Evolutionary conservation across 2,329 filamentous ascomycete genomes (phyloP), one percentile per base, ranked within the genome.

Genomic region (Paraconiothyrium brasiliense): DNA sequence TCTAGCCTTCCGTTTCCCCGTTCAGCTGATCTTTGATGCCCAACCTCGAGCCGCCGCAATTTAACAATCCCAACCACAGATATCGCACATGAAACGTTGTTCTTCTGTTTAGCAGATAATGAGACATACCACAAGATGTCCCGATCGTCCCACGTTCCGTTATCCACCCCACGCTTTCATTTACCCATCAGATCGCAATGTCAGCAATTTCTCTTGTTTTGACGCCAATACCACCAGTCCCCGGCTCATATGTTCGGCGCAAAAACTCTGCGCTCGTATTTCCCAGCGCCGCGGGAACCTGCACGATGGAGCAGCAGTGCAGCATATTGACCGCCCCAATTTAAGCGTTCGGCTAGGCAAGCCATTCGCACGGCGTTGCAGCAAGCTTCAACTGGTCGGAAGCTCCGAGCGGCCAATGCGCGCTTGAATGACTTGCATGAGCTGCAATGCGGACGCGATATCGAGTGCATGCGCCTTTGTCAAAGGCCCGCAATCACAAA

Each of bases 31-130:
- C n/a, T 24, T 62, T 65, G 62, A 62, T 67, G 60, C 61, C 64
- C 67, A 66, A 69, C 48, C 43, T 24, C 50, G 47, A 67, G 47
- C 50, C 58, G 48, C 34, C 24, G 50, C 60, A 67, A 70, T 64
- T 50, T 67, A 61, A 47, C 39, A 43, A 27, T 39, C 55, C 60
- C 58, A 57, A 60, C 56, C 35, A 39, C 41, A 69, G 59, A 65
- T 20, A 1, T 20, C 20, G 20, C 20, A 20, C 20, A 20, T 67
- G 67, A 64, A 60, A 59, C 41, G 67, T 44, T 62, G 57, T 65
- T 55, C 24, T n/a, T 55, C 16, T 30, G 37, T 13, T 59, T 35
- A 13, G 41, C 43, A 44, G 54, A 14, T 37, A 11, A 46, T 34
- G 47, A 48, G 48, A 51, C 32, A 30, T 54, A 57, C 54, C 54